These are phyloP conservation scores for Tremellales sp. DNA, from an alignment of 1,284 basidiomycete genomes.

Conservation along the genomic window DNA sequence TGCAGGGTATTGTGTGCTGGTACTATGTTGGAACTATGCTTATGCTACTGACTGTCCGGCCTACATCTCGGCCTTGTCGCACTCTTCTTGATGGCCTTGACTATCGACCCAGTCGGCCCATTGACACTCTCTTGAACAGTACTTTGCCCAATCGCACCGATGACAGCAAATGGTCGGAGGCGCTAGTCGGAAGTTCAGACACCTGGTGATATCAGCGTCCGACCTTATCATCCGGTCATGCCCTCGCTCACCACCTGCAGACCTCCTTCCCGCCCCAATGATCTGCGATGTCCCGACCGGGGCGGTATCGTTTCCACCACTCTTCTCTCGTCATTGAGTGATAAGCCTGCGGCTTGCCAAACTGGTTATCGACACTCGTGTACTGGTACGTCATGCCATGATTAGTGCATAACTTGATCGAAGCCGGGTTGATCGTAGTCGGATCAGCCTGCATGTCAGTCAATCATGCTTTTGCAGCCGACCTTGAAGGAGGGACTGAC, in stretches of 20 bases:
- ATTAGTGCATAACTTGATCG: constrained; percentile 35
- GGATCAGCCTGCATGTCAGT: constrained; percentile 29
- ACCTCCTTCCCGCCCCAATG: constrained; percentile 32
- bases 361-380: constrained; percentile 20
- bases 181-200: constrained; percentile 29
- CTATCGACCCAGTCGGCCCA: constrained; percentile 36
- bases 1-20: background rate
- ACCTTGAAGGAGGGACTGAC: constrained; percentile 13
- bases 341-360: constrained; percentile 33
- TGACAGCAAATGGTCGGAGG: constrained; percentile 20
- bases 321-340: constrained; percentile 34
- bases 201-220: constrained; percentile 25
- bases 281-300: constrained; percentile 13
- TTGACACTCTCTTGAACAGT: constrained; percentile 45
- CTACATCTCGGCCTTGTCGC: constrained; percentile 3
- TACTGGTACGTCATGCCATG: constrained; percentile 28
- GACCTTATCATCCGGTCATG: background rate
- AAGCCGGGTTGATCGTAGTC: constrained; percentile 33
- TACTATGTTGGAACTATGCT: background rate
- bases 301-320: constrained; percentile 31
- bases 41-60: background rate
- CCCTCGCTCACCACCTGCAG: constrained; percentile 42
- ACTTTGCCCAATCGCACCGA: constrained; percentile 40
- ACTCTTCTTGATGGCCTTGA: constrained; percentile 39
- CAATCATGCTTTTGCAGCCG: too few relatives aligned